These are phyloP conservation scores for Suillus discolor DNA, from an alignment of 768 basidiomycete species.

Conservation along the genomic window DNA sequence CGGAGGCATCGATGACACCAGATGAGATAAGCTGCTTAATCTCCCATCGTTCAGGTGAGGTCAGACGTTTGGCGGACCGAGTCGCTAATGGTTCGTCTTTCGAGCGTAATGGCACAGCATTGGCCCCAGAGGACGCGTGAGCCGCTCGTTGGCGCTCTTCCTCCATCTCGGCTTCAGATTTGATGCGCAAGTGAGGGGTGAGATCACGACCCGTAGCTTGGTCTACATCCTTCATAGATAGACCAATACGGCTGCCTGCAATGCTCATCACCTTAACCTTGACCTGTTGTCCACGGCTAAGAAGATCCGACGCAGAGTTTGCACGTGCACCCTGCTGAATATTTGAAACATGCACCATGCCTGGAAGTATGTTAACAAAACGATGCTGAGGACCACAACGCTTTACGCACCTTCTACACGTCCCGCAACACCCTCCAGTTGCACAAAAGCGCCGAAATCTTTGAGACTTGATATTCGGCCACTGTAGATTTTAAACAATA, in stretches of 20 bases:
- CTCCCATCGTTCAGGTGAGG: conserved; percentile 98
- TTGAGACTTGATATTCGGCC: conserved; percentile 85
- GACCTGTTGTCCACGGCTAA: conserved; percentile 81
- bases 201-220: conserved; percentile 88
- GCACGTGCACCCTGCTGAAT: conserved; percentile 86
- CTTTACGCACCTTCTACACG: conserved; percentile 81
- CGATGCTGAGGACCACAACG: background rate
- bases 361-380: conserved; percentile 42
- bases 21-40: conserved; percentile 98
- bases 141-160: conserved; percentile 70
- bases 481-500: conserved; percentile 93
- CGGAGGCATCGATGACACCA: conserved; percentile 87
- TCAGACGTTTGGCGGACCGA: conserved; percentile 85
- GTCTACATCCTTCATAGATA: conserved; percentile 99
- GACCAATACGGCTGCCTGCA: conserved; percentile 74
- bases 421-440: conserved; percentile 83
- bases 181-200: conserved; percentile 92
- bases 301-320: conserved; percentile 83
- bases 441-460: conserved; percentile 96
- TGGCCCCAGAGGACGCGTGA: conserved; percentile 77
- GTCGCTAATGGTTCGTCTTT: conserved; percentile 52
- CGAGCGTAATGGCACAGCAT: conserved; percentile 77
- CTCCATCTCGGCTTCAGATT: conserved; percentile 91
- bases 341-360: conserved; percentile 96
- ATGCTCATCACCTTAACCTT: conserved; percentile 98